Conservation (phyloP, 768 basidiomycete species). For the Tephrocybe rancida region DNA sequence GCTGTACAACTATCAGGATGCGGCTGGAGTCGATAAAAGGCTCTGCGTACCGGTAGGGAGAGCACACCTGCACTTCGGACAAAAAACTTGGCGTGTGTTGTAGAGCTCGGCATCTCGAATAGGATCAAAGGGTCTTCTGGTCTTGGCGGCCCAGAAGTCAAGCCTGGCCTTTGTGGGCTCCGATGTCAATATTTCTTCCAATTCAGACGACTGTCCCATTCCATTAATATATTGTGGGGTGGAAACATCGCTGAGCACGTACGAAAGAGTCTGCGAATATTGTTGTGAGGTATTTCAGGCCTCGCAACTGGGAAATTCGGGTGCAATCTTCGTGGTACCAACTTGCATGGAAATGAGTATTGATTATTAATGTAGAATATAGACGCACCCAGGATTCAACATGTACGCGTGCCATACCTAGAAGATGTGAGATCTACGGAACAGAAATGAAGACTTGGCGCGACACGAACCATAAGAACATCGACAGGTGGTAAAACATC, state of each 20-base stretch:
- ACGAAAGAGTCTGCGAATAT: background rate
- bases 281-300: background rate
- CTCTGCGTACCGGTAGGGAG: background rate
- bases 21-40: too few relatives aligned
- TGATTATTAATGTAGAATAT: background rate
- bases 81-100: background rate
- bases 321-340: background rate
- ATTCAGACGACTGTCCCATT: background rate
- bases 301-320: background rate
- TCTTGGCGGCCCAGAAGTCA: background rate
- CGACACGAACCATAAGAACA: slow-evolving; percentile 33
- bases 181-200: background rate
- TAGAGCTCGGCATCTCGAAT: slow-evolving; percentile 3
- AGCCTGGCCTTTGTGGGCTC: background rate
- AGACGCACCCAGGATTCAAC: background rate
- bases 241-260: background rate
- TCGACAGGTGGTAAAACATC: slow-evolving; percentile 35
- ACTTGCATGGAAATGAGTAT: background rate
- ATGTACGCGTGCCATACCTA: slow-evolving; percentile 6
- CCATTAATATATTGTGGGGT: background rate
- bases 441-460: background rate
- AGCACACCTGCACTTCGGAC: slow-evolving; percentile 4
- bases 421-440: background rate
- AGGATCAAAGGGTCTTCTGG: slow-evolving; percentile 7
- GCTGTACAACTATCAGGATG: background rate